Base-by-base conservation (phyloP, 768 basidiomycete genomes). In the Amanita molliuscula region DNA sequence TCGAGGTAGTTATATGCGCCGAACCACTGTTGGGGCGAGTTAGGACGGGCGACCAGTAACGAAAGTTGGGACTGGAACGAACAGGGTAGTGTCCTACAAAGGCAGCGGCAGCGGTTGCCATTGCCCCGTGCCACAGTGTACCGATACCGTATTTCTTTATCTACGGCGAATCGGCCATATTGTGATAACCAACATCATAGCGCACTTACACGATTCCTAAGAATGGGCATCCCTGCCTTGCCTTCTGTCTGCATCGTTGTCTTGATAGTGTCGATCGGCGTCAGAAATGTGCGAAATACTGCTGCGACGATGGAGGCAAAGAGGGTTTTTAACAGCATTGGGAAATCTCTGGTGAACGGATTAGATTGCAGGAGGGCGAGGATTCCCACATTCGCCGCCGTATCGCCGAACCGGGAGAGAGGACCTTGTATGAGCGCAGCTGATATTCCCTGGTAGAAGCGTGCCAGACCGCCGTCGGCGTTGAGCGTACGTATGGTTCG, bases 221-320 rank as follows among this genome's bases (percentile, higher is more conserved):
- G 68, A 44, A 96, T 77, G 28, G 62, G 59, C 48, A 84, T 67
- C 0, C 88, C 94, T 1, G 68, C 63, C 54, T 73, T 77, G 11
- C 94, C 94, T 59, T 93, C 82, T 0, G 95, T 88, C 67, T 98
- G 95, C 67, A 97, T 69, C 1, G 92, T 97, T 3, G 95, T 98
- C 76, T 97, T 97, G 55, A 96, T 59, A 0, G 94, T 94, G 65
- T 97, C 94, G 46, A 97, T 76, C 0, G 95, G 95, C 0, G 89
- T 95, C 31, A 97, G 67, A n/a, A 84, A 68, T 81, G 96, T 96
- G 45, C 95, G 71, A 66, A 95, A 96, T 9, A 71, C 70, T 0
- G 94, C 93, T 0, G 90, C 90, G 0, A 84, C 78, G 34, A 88
- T 48, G 2, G 80, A 82, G 0, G 87, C 89, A 55, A 90, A 89